Evolutionary conservation across 345 rosid genomes (phyloP).

Genomic region (Raphanus raphanistrum): DNA sequence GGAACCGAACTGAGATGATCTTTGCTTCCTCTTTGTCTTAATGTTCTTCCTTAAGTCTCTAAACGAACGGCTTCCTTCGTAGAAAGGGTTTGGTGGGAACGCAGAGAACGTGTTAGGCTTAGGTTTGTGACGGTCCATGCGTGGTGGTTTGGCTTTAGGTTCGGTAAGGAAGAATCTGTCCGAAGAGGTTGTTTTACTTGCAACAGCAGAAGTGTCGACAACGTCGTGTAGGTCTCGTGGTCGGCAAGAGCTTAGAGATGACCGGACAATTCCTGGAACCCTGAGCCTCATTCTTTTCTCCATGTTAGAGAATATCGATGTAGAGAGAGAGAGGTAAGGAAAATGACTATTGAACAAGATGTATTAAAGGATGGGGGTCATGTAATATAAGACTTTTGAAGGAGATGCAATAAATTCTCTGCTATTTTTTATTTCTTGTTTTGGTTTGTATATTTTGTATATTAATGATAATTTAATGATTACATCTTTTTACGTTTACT

Average conservation of each 20-base stretch:
- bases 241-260: slow-evolving; percentile 65
- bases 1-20: slow-evolving; percentile 7
- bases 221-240: slow-evolving; percentile 60
- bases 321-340: background rate
- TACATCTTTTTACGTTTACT: slow-evolving; percentile 33
- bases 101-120: slow-evolving; percentile 17
- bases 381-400: slow-evolving; percentile 5
- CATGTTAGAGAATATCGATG: slow-evolving; percentile 40
- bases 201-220: slow-evolving; percentile 41
- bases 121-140: background rate
- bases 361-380: slow-evolving; percentile 13
- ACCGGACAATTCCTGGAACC: slow-evolving; percentile 62
- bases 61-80: slow-evolving; percentile 39
- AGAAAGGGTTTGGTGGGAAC: slow-evolving; percentile 47
- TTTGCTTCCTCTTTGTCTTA: slow-evolving; percentile 35
- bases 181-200: slow-evolving; percentile 21
- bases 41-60: slow-evolving; percentile 29
- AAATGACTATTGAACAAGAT: slow-evolving; percentile 9
- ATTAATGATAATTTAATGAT: slow-evolving; percentile 40
- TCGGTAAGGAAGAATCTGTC: slow-evolving; percentile 27
- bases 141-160: slow-evolving; percentile 15
- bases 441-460: slow-evolving; percentile 11
- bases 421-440: background rate
- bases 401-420: slow-evolving; percentile 19
- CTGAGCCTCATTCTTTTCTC: slow-evolving; percentile 61